Percentiles rank a stretch among this genome's conserved stretches.
Conservation (phyloP, 495 filamentous ascomycete species). For the Podospora sp. region DNA sequence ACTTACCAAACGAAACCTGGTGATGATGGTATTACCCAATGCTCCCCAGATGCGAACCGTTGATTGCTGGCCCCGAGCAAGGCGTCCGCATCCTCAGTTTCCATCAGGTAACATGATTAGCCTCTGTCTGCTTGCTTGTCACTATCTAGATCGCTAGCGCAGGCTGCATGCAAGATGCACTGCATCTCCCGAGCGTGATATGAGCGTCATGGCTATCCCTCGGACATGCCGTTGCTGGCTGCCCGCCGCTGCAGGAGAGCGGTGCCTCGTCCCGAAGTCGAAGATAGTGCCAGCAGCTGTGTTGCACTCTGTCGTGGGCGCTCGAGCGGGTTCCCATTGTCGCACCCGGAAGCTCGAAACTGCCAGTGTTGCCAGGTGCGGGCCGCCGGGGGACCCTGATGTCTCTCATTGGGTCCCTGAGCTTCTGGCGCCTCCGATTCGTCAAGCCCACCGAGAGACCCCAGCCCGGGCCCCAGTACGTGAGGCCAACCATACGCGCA, state of each 20-base stretch:
- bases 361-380: not conserved
- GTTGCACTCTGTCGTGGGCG: not conserved
- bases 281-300: not conserved
- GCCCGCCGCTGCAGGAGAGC: not conserved
- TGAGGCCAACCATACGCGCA: not conserved
- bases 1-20: not conserved
- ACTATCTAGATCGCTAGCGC: conserved; percentile 9
- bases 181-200: not conserved
- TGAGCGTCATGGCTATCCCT: not conserved
- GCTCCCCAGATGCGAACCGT: not conserved
- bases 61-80: not conserved
- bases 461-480: not conserved
- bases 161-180: conserved; percentile 14
- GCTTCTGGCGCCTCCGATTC: conserved; percentile 4
- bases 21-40: not conserved
- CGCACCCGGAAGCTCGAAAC: conserved; percentile 4
- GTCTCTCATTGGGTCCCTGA: conserved; percentile 9
- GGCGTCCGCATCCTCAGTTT: not conserved
- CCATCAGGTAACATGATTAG: conserved; percentile 13
- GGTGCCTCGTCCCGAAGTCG: conserved; percentile 5
- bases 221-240: conserved; percentile 18
- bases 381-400: not conserved
- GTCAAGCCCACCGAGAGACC: not conserved
- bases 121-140: not conserved
- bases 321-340: conserved; percentile 1